phyloP scores from a whole-genome alignment of 306 rosid species.

The Cicer bijugum region DNA sequence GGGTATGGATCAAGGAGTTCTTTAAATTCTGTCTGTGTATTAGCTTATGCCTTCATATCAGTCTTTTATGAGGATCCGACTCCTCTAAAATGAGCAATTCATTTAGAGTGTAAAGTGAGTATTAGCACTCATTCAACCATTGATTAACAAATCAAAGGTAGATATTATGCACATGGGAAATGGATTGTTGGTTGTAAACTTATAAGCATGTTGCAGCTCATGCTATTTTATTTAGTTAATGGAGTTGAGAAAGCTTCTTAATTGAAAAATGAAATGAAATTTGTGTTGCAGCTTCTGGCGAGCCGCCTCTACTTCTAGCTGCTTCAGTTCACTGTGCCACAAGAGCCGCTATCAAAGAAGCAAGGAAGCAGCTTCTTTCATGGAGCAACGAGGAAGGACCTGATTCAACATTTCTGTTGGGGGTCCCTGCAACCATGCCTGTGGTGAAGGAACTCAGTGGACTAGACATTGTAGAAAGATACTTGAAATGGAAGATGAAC shows the following conservation, averaged over 20 bases:
- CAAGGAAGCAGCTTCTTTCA: conserved; percentile 69
- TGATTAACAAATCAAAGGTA: not conserved
- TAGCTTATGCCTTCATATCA: not conserved
- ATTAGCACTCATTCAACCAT: not conserved
- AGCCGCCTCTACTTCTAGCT: conserved; percentile 83
- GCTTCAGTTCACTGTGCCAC: conserved; percentile 88
- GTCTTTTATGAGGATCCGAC: conserved; percentile 30
- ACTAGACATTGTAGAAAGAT: conserved; percentile 70
- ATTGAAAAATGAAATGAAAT: not conserved
- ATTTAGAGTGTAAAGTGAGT: not conserved
- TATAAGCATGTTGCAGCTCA: not conserved
- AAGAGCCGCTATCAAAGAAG: conserved; percentile 81
- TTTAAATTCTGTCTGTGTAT: not conserved
- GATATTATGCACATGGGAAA: not conserved
- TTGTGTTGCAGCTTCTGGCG: conserved; percentile 84
- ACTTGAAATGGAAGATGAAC: conserved; percentile 70
- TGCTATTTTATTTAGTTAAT: not conserved
- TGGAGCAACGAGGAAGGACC: conserved; percentile 59
- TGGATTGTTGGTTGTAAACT: not conserved
- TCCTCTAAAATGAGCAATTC: not conserved
- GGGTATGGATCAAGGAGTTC: conserved; percentile 55
- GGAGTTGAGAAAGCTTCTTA: conserved; percentile 13
- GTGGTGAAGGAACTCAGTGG: conserved; percentile 84
- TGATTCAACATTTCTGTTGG: conserved; percentile 59
- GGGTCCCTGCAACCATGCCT: conserved; percentile 88